These are phyloP conservation scores for Zoysia japonica DNA, from an alignment of 176 grass and related monocot genomes.

Conservation along the genomic window DNA sequence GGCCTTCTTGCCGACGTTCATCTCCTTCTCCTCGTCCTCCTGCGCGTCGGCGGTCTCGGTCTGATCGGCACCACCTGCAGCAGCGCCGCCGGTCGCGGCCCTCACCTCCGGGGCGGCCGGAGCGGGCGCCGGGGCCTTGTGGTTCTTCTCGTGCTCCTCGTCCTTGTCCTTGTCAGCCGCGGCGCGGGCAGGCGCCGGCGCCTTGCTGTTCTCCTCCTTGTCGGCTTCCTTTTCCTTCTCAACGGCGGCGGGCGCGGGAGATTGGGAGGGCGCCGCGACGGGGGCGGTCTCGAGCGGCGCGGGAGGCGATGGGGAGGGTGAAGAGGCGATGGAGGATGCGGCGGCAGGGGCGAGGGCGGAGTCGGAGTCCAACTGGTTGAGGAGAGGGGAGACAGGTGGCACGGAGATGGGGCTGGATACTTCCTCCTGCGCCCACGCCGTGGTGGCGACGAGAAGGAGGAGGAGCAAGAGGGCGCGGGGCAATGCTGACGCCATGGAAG, in stretches of 20 bases:
- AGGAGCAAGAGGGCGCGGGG: not conserved
- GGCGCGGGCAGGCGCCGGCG: not conserved
- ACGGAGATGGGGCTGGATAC: not conserved
- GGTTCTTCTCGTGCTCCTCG: not conserved
- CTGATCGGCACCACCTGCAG: not conserved
- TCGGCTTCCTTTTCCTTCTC: not conserved
- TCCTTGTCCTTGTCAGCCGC: not conserved
- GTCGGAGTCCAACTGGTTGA: not conserved
- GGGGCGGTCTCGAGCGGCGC: constrained; percentile 1
- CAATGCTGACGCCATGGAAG: constrained; percentile 32
- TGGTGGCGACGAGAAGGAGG: constrained; percentile 17
- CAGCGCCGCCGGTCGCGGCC: not conserved
- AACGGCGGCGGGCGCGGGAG: constrained; percentile 8
- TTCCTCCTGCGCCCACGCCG: constrained; percentile 10
- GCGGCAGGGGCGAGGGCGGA: not conserved
- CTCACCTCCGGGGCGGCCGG: not conserved
- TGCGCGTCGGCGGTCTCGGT: not conserved
- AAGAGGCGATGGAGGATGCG: not conserved
- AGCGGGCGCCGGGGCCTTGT: constrained; percentile 42
- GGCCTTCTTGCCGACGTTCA: constrained; percentile 60
- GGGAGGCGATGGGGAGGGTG: constrained; percentile 22
- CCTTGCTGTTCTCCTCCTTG: not conserved
- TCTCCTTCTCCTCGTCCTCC: not conserved
- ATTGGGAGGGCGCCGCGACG: not conserved
- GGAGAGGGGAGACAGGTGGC: not conserved